A percentile compares a stretch with the other conserved stretches of the same genome.
These are phyloP conservation scores for Stylosanthes scabra DNA, from an alignment of 331 rosid species.

Conservation along the genomic window DNA sequence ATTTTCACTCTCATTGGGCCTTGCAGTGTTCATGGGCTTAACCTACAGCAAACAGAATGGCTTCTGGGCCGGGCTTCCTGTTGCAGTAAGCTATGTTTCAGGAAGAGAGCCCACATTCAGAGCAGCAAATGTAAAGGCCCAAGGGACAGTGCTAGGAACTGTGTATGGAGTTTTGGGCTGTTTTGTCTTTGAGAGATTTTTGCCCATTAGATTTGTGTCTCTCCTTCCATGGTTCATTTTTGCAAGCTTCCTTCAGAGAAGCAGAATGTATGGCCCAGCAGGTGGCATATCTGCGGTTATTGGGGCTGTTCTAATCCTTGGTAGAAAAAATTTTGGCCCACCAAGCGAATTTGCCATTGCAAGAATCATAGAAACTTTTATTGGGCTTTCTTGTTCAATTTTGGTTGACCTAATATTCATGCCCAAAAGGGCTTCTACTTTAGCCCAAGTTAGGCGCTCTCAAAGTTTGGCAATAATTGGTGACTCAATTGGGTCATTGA, in stretches of 20 bases:
- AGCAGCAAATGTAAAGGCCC: slow-evolving; percentile 70
- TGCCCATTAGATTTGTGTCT: slow-evolving; percentile 58
- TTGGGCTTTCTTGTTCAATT: slow-evolving; percentile 65
- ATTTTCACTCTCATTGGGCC: slow-evolving; percentile 69
- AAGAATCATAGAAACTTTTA: slow-evolving; percentile 70
- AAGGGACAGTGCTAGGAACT: slow-evolving; percentile 80
- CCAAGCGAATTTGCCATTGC: slow-evolving; percentile 73
- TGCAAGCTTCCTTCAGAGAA: slow-evolving; percentile 71
- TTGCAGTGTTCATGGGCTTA: slow-evolving; percentile 67
- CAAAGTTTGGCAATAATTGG: slow-evolving; percentile 44
- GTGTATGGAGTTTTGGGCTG: slow-evolving; percentile 78
- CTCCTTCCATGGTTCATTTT: slow-evolving; percentile 83
- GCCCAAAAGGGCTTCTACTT: slow-evolving; percentile 69
- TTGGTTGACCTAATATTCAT: slow-evolving; percentile 59
- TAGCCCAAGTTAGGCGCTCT: slow-evolving; percentile 58
- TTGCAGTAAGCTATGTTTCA: slow-evolving; percentile 64
- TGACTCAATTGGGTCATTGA: slow-evolving; percentile 55
- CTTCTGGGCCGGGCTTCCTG: slow-evolving; percentile 75
- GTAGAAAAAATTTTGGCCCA: slow-evolving; percentile 63
- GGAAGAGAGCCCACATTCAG: slow-evolving; percentile 70
- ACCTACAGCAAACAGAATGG: slow-evolving; percentile 63
- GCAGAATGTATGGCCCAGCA: slow-evolving; percentile 75
- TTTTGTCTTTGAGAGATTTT: slow-evolving; percentile 55
- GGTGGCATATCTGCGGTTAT: slow-evolving; percentile 78
- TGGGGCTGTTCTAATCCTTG: slow-evolving; percentile 74